Evolutionary conservation across 2,329 filamentous ascomycete genomes (phyloP).

Genomic region (Cadophora sp.): DNA sequence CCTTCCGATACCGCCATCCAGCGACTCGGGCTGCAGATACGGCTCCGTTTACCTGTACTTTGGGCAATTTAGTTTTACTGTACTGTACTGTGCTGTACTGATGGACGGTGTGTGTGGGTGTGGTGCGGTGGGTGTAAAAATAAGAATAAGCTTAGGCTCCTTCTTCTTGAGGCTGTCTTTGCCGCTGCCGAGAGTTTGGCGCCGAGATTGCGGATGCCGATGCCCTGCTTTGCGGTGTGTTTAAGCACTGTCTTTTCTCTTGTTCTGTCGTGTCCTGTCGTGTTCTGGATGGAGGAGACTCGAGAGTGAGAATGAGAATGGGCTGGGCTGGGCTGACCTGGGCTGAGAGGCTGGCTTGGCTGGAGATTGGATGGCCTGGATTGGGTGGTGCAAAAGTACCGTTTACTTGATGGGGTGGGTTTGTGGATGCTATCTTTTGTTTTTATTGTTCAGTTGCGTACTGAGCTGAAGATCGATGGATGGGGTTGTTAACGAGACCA

Average conservation of each 20-base stretch:
- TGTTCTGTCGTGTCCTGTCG: too few species aligned
- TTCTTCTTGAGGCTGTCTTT: conserved; percentile 12
- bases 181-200: conserved; percentile 14
- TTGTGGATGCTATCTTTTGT: background rate
- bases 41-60: background rate
- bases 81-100: too few species aligned
- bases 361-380: background rate
- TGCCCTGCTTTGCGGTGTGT: background rate
- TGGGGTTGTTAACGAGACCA: background rate
- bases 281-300: background rate
- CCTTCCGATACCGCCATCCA: conserved; percentile 3
- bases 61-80: too few species aligned
- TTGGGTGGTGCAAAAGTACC: background rate
- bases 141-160: conserved; percentile 18
- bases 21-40: conserved; percentile 6
- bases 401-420: background rate
- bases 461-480: background rate
- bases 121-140: conserved; percentile 5
- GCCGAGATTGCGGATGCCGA: conserved; percentile 8
- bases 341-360: background rate
- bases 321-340: background rate
- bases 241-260: background rate
- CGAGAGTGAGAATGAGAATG: too few species aligned
- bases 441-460: background rate
- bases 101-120: background rate